Conservation (phyloP, 495 filamentous ascomycete species). For the Echria macrotheca region DNA sequence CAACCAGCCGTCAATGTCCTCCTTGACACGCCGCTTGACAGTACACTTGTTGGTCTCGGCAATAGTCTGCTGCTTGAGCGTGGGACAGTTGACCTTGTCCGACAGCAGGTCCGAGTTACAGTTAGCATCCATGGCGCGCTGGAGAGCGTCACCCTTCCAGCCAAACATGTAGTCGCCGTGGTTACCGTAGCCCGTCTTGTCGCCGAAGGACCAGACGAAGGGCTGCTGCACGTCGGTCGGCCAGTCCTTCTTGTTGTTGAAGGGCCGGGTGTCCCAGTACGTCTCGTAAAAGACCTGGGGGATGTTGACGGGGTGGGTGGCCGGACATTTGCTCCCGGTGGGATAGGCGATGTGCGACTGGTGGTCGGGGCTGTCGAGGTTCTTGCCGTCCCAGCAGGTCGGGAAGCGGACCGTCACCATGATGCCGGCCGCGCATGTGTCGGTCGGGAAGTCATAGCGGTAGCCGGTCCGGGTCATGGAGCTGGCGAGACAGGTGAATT, state of each 20-base stretch:
- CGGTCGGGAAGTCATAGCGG: slow-evolving; percentile 25
- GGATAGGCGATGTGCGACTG: slow-evolving; percentile 37
- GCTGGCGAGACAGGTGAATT: slow-evolving; percentile 29
- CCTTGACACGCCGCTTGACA: slow-evolving; percentile 25
- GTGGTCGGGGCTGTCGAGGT: slow-evolving; percentile 32
- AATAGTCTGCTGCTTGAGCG: slow-evolving; percentile 31
- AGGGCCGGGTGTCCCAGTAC: slow-evolving; percentile 34
- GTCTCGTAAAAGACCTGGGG: slow-evolving; percentile 41
- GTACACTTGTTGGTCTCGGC: slow-evolving; percentile 29
- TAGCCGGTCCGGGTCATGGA: slow-evolving; percentile 23
- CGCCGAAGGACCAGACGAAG: slow-evolving; percentile 43
- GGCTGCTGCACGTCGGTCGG: slow-evolving; percentile 39
- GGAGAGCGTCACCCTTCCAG: slow-evolving; percentile 31
- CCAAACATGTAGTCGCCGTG: slow-evolving; percentile 3
- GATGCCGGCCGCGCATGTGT: slow-evolving; percentile 31
- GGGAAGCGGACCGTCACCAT: slow-evolving; percentile 33
- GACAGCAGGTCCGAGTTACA: slow-evolving; percentile 28
- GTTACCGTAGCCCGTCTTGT: slow-evolving; percentile 25
- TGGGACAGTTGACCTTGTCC: slow-evolving; percentile 24
- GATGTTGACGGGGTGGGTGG: slow-evolving; percentile 28
- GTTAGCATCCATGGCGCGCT: slow-evolving; percentile 34
- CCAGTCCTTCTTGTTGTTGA: slow-evolving; percentile 36
- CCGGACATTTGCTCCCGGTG: slow-evolving; percentile 26
- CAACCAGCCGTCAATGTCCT: slow-evolving; percentile 32
- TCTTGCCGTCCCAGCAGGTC: slow-evolving; percentile 22